Evolutionary conservation across 495 filamentous ascomycete species (phyloP), one percentile per base, ranked within the genome.

Genomic region (Hypoxylon crocopeplum): DNA sequence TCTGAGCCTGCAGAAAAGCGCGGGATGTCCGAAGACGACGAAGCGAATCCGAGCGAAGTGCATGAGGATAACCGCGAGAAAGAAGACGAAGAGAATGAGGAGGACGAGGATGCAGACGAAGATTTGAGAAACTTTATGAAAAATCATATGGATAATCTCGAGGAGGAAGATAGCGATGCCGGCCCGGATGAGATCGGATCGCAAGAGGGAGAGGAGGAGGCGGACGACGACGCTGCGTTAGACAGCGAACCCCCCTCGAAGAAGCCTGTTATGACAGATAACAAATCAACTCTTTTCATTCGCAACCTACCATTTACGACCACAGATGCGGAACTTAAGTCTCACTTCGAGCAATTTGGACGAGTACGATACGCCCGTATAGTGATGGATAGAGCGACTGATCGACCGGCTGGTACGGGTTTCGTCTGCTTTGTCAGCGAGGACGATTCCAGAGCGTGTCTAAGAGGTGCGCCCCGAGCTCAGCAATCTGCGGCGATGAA

Each of bases 281-380:
- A 87, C 59, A 81, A 79, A 2, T 83, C 83, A 8, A 97, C 92
- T 0, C 73, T 97, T 32, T 99, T 99, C 77, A 83, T 98, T 63
- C 91, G 94, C 54, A 99, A 99, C 67, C 79, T 99, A 17, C 93
- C 94, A 1, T 99, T 95, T 71, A 88, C 88, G 11, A 84, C 82
- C 25, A 86, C 86, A 19, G 92, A 99, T 66, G 85, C 91, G 48
- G 75, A 81, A 16, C 82, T 99, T 15, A 86, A 90, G 59, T 82
- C 87, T 22, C 92, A 96, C 65, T 99, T 99, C 66, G 70, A 75
- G 7, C 78, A 85, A 59, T 99, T 99, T 61, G 94, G 94, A 33
- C 79, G 80, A 1, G 75, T 98, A 42, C 82, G 91, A 17, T 99
- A 97, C 69, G 93, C 92, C 16, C 81, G 95, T 30, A 84, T 96